Evolutionary conservation across 2,329 filamentous ascomycete species (phyloP), one percentile per base, ranked within the genome.

Genomic region (Furcasterigmium furcatum): DNA sequence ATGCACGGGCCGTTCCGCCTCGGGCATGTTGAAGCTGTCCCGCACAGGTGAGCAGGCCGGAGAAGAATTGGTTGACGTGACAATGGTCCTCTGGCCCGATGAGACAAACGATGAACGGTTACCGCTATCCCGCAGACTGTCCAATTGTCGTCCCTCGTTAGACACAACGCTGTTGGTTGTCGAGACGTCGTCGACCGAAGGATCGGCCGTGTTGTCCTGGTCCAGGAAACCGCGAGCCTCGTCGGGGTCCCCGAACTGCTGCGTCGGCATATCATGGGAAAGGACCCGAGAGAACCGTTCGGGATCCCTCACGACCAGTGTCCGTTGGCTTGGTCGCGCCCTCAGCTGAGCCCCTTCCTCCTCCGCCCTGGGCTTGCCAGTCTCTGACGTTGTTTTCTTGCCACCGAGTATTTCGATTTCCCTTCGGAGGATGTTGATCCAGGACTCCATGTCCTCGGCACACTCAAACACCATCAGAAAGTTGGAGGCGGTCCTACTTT

Each of bases 381-480:
- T 83, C 57, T 86, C 82, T 0, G 80, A 78, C 20, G 79, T 60
- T 45, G 73, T 72, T 60, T 79, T 84, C 66, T 79, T 85, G 16
- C 87, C 87, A 22, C 86, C 85, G 8, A 88, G 65, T 6, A 72
- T 71, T 54, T 88, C 83, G 43, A 92, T 91, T 57, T 88, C 83
- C 45, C 76, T 76, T 32, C 88, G 78, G 24, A 92, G 68, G 0
- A 76, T 72, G 1, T 76, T 73, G 60, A 92, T 80, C 88, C 88
- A 94, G 36, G 71, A 68, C 48, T 90, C 84, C 85, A 92, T 88
- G 38, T 88, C 83, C 51, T 85, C 80, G 3, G 85, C 82, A 49
- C 71, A 81, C 43, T 89, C 81, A 51, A 91, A 83, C 0, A 92
- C 80, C 60, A 94, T 74, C 20, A 94, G 67, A 45, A 91, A 77